Evolutionary conservation across 2,329 filamentous ascomycete species (phyloP), one percentile per base, ranked within the genome.

Genomic region (Colletotrichum endophyticum): DNA sequence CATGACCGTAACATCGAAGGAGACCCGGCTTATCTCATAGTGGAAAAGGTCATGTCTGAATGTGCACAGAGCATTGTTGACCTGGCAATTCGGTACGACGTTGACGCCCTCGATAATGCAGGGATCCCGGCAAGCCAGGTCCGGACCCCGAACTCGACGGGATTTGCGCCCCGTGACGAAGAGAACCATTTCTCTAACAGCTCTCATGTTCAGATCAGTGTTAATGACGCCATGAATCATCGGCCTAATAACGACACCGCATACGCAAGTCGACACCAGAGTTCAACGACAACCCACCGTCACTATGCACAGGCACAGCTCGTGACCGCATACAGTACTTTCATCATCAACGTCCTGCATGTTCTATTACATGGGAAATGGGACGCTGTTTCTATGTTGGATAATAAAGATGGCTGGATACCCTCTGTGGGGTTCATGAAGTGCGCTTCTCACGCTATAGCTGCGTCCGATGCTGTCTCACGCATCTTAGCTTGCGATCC

Each of bases 341-440:
- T 16, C 25, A 59, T 59, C 19, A 27, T 59, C 2, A 27, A 59
- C 25, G 56, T 59, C 6, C 16, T 59, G 8, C 56, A 59, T 30
- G 56, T 30, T 27, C 25, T 59, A 8, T 2, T 59, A 1, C 56
- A 59, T 59, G 56, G 25, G 1, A 59, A 59, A 30, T 59, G 56
- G 25, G 56, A 59, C 56, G 56, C 56, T 0, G 15, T 59, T 22
- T 27, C 25, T 16, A 59, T 59, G 56, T 81, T 90, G 57, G 88
- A 90, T 73, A 85, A 89, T 75, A 83, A 85, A 27, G 87, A 88
- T 70, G 85, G 86, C 80, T 90, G 87, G 87, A 89, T 88, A 66
- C 86, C 87, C 4, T 87, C 87, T 3, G 79, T 84, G 15, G 82
- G 84, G 5, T 89, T 89, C 79, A 82, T 84, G 32, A 84, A 86